Evolutionary conservation across 75 land plant species (phyloP), one percentile per base, ranked within the genome.

Genomic region (Pinus taeda): DNA sequence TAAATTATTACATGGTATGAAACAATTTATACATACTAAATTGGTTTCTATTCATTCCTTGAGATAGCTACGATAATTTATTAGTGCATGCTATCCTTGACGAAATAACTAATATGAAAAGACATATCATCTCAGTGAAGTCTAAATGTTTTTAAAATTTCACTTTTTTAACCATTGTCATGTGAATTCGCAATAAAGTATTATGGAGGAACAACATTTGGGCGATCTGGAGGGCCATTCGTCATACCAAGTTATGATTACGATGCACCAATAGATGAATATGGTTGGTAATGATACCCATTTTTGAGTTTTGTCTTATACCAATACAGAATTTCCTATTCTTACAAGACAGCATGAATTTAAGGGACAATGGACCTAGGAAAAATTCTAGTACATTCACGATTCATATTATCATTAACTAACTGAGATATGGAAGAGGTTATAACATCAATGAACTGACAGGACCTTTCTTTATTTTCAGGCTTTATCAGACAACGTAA

Each of bases 181-280:
- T 9, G 20, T 39, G 9, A 67, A 6, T 42, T 9, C 42, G 8
- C 53, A n/a, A 9, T 74, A 24, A 59, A 78, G 79, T 78, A 78
- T 56, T 75, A 78, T 81, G 88, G 88, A 24, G 88, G 88, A 58
- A 86, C 88, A 71, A 86, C 80, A 57, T 86, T 86, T 74, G 88
- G 77, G 24, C 87, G 88, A 72, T 64, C 88, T 61, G 88, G 87
- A 37, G 88, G 88, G 24, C 87, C 87, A 67, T 84, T 78, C 73
- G 24, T 86, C 53, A 77, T 86, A 29, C 81, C 88, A 20, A 80
- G 76, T 55, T 86, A 86, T 80, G 88, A 86, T 76, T 86, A 86
- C 59, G 83, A 86, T 77, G 86, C 88, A 15, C 88, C 88, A 15
- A 71, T 78, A 21, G 79, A 78, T 57, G 79, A 78, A 72, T 78